Base-by-base conservation (phyloP, 2,329 filamentous ascomycete species). In the Diaporthe sp. region DNA sequence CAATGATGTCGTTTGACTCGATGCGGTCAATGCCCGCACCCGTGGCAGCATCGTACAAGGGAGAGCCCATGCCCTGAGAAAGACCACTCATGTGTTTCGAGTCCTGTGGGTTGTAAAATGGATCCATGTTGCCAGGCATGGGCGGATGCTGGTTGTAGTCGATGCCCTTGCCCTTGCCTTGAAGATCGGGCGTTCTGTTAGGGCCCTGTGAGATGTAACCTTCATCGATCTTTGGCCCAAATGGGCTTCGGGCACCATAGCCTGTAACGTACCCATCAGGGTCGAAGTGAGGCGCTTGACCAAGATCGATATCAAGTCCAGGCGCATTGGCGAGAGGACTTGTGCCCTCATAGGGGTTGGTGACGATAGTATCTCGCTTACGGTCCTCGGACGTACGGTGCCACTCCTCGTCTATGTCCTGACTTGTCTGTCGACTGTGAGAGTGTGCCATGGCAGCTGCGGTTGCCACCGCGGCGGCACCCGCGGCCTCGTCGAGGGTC, bases 1-100 rank as follows among this genome's bases (percentile, higher is more conserved):
- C 95, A 78, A 99, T 94, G 80, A 99, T 97, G 81, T 99, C 97
- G 85, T 97, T 97, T 61, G 95, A 98, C 83, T 98, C 94, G 71
- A 99, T 98, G 65, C 93, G 90, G 79, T 98, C 96, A 71, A 98
- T 94, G 47, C 95, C 96, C 77, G 92, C 92, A 71, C 96, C 96
- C 1, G 94, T 98, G 4, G 96, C 91, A 76, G 94, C 92, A 82
- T 99, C 97, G 81, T 98, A 98, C 28, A 98, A 88, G 3, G 96
- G 96, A 42, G 95, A 97, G 4, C 89, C 90, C 90, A 98, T 95
- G 61, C 96, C 96, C 81, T 98, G 95, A 10, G 96, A 98, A 86
- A 98, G 93, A 68, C 95, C 96, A 82, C 95, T 98, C 63, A 96
- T 87, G 80, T 97, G 92, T 68, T 94, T 92, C 49, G 84, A 81